Evolutionary conservation across 352 stramenopile genomes (phyloP).

Genomic region (Globisporangium spinosum): DNA sequence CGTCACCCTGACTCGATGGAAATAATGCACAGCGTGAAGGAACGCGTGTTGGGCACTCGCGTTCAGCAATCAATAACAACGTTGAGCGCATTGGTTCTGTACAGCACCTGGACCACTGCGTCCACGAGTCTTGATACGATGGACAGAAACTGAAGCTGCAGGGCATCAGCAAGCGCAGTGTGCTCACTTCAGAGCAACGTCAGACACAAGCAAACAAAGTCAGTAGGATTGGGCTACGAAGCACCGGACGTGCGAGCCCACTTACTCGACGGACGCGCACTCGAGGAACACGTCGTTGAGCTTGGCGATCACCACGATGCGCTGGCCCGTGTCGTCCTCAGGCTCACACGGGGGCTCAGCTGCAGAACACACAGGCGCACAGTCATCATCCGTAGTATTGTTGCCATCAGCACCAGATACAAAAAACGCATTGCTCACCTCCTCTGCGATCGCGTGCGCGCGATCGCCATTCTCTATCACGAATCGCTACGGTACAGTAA

Average conservation of each 20-base stretch:
- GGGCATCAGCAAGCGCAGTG: slow-evolving; percentile 8
- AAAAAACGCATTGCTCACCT: background rate
- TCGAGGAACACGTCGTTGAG: slow-evolving; percentile 17
- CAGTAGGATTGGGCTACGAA: background rate
- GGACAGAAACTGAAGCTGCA: background rate
- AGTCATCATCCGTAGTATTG: background rate
- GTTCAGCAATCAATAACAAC: background rate
- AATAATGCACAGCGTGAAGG: background rate
- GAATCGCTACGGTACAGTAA: background rate
- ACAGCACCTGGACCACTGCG: slow-evolving; percentile 1
- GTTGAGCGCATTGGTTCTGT: background rate
- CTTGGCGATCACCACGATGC: slow-evolving; percentile 5
- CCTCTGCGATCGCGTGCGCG: background rate
- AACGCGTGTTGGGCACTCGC: background rate
- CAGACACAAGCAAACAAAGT: background rate
- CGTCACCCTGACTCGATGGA: slow-evolving; percentile 9
- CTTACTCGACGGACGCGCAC: slow-evolving; percentile 18
- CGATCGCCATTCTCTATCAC: background rate
- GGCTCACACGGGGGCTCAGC: background rate
- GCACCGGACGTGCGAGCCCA: background rate
- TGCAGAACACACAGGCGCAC: background rate
- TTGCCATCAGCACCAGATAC: background rate
- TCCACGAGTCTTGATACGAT: background rate
- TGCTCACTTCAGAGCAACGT: slow-evolving; percentile 7
- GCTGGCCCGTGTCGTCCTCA: background rate